phyloP scores from a whole-genome alignment of 2,329 filamentous ascomycete genomes.

The Penicillium crustosum region DNA sequence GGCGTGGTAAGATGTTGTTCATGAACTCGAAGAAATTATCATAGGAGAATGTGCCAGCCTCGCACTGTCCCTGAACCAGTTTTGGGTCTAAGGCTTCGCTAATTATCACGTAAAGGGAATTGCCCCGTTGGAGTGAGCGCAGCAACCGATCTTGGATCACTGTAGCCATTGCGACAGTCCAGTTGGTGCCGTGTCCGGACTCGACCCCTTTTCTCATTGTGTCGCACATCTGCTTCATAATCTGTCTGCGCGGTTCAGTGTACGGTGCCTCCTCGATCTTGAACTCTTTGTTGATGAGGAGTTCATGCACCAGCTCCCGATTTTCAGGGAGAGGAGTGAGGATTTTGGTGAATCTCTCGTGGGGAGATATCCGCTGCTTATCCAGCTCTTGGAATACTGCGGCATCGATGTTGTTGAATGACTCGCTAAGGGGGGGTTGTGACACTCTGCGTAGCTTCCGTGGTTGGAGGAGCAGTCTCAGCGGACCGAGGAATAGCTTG shows the following conservation, averaged over 20 bases:
- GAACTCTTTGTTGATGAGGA: slow-evolving; percentile 64
- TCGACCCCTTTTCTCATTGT: slow-evolving; percentile 60
- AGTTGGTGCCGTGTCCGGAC: slow-evolving; percentile 55
- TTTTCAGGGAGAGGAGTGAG: slow-evolving; percentile 63
- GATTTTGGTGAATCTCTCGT: slow-evolving; percentile 50
- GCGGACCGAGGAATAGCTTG: slow-evolving; percentile 59
- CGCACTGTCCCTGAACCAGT: slow-evolving; percentile 58
- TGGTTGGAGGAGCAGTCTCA: slow-evolving; percentile 35
- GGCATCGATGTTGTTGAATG: slow-evolving; percentile 39
- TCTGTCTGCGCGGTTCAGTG: slow-evolving; percentile 53
- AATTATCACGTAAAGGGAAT: slow-evolving; percentile 61
- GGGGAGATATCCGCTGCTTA: slow-evolving; percentile 36
- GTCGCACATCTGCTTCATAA: slow-evolving; percentile 60
- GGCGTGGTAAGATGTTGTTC: slow-evolving; percentile 60
- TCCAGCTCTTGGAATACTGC: slow-evolving; percentile 38
- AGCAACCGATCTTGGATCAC: slow-evolving; percentile 62
- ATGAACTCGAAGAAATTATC: slow-evolving; percentile 65
- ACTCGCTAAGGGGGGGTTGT: slow-evolving; percentile 44
- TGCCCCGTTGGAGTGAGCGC: slow-evolving; percentile 59
- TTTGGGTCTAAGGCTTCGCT: slow-evolving; percentile 61
- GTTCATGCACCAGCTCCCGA: slow-evolving; percentile 61
- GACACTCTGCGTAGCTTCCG: slow-evolving; percentile 39
- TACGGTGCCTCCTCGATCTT: slow-evolving; percentile 55
- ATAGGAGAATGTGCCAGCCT: slow-evolving; percentile 62
- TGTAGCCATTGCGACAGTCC: slow-evolving; percentile 67